Conservation (phyloP, 176 grass and related monocot genomes). For the Olyra latifolia region DNA sequence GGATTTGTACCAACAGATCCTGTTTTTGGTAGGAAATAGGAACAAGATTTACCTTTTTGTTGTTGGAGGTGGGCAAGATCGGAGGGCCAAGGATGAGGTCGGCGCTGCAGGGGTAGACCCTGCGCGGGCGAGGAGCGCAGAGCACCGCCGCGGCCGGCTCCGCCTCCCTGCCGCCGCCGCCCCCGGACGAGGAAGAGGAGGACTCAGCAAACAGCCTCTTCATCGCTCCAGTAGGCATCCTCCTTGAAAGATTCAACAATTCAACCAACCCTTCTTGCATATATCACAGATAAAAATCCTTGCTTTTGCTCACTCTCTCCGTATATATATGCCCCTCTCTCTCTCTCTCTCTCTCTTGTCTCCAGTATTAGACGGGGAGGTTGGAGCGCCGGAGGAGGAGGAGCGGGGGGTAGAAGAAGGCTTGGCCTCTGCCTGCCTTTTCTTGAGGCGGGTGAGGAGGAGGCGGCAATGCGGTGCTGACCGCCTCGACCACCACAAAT, state of each 20-base stretch:
- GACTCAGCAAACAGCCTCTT: conserved; percentile 30
- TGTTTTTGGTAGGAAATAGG: neutral
- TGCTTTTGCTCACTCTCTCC: neutral
- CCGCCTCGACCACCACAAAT: conserved; percentile 34
- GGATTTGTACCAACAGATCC: no score
- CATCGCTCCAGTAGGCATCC: conserved; percentile 39
- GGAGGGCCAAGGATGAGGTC: conserved; percentile 58
- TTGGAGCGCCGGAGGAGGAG: conserved; percentile 25
- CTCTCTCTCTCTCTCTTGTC: neutral
- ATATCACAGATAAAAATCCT: neutral
- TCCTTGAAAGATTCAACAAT: neutral
- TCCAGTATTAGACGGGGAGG: neutral
- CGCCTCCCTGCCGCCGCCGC: conserved; percentile 23
- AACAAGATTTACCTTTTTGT: conserved; percentile 24
- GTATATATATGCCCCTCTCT: neutral
- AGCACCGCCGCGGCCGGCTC: conserved; percentile 39
- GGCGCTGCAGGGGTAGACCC: conserved; percentile 45
- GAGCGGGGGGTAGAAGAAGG: neutral
- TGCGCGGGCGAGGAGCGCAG: conserved; percentile 46
- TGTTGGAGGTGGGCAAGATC: conserved; percentile 20
- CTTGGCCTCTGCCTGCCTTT: conserved; percentile 26
- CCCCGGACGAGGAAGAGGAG: conserved; percentile 21
- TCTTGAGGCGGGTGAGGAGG: neutral
- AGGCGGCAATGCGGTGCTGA: conserved; percentile 36
- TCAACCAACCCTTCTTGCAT: neutral